These are phyloP conservation scores for Calonectria multiphialidica DNA, from an alignment of 2,329 filamentous ascomycete species.

Conservation along the genomic window DNA sequence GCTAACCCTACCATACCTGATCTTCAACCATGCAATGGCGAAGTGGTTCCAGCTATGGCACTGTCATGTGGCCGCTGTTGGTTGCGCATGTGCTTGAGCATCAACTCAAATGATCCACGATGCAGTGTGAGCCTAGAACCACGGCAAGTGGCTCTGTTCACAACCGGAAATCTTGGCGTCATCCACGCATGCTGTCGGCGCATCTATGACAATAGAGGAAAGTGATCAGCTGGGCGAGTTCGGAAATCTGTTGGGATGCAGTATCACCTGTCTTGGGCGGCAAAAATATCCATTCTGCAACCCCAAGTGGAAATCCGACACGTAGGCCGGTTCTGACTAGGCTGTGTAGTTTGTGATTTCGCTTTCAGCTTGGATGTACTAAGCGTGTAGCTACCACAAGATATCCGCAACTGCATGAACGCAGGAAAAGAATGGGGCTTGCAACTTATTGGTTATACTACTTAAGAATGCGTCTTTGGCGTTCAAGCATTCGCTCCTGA, in stretches of 20 bases:
- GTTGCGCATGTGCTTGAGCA: neutral
- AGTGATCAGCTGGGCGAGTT: slow-evolving; percentile 9
- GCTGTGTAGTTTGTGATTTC: neutral
- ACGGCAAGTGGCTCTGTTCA: neutral
- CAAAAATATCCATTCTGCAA: neutral
- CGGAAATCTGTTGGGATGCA: slow-evolving; percentile 2
- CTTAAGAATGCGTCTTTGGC: slow-evolving; percentile 2
- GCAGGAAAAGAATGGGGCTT: slow-evolving; percentile 6
- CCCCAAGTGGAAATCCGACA: slow-evolving; percentile 2
- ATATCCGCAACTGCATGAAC: neutral
- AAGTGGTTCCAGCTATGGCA: slow-evolving; percentile 4
- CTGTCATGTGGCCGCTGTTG: neutral
- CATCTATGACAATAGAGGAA: neutral
- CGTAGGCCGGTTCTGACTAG: neutral
- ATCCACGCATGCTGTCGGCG: neutral
- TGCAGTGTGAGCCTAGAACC: neutral
- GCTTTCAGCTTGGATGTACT: neutral
- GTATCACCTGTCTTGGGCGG: neutral
- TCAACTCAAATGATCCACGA: neutral
- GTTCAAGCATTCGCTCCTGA: neutral
- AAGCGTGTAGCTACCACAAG: neutral
- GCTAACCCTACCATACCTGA: neutral
- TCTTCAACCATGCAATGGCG: neutral
- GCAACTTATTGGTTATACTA: neutral
- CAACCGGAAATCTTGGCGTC: slow-evolving; percentile 7